Percentiles rank a stretch among this genome's conserved stretches.
Evolutionary conservation across 495 filamentous ascomycete species (phyloP).

Genomic region (Choiromyces venosus): DNA sequence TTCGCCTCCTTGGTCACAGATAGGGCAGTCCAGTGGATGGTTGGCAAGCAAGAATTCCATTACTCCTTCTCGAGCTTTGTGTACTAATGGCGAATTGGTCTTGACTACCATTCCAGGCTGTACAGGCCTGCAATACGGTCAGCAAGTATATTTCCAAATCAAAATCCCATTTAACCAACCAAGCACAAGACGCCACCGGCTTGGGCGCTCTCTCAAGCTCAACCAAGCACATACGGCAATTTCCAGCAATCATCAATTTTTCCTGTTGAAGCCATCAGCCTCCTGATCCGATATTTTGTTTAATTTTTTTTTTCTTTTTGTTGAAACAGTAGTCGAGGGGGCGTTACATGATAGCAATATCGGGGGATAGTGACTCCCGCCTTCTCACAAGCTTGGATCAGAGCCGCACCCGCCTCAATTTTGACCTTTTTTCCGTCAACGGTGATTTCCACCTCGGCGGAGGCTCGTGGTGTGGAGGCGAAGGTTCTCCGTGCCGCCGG

Average conservation of each 20-base stretch:
- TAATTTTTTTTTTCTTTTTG: constrained; percentile 12
- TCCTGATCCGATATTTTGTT: constrained; percentile 9
- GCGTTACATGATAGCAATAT: constrained; percentile 94
- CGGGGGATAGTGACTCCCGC: constrained; percentile 80
- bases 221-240: constrained; percentile 98
- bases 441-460: constrained; percentile 40
- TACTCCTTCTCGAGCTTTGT: constrained; percentile 96
- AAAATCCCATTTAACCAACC: constrained; percentile 41
- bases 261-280: constrained; percentile 43
- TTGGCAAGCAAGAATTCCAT: constrained; percentile 99
- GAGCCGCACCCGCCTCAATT: constrained; percentile 63
- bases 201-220: constrained; percentile 95
- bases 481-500: constrained; percentile 29
- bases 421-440: constrained; percentile 42
- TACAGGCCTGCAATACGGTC: constrained; percentile 58
- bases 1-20: constrained; percentile 97
- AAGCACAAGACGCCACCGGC: constrained; percentile 95
- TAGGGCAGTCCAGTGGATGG: constrained; percentile 93
- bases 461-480: constrained; percentile 24
- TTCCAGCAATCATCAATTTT: constrained; percentile 97
- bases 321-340: constrained; percentile 21
- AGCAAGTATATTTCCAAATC: not conserved
- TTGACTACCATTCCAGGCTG: constrained; percentile 98
- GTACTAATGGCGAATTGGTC: constrained; percentile 88
- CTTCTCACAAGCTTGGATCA: constrained; percentile 99